Evolutionary conservation across 208 protist species (phyloP).

Genomic region (Acanthamoeba royreba): DNA sequence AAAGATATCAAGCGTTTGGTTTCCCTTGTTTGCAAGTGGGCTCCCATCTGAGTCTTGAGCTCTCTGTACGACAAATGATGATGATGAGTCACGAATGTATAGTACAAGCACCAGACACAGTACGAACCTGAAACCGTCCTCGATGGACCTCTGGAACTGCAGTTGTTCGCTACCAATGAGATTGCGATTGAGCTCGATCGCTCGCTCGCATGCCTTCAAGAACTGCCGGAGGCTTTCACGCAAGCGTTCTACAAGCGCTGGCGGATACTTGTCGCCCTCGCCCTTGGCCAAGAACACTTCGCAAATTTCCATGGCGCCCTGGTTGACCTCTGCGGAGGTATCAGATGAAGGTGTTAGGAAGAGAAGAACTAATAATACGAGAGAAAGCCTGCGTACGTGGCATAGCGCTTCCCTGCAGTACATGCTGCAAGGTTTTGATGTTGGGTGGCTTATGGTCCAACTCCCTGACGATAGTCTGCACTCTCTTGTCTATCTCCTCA

Average conservation of each 20-base stretch:
- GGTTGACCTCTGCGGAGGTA: not conserved
- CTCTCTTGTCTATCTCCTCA: slow-evolving; percentile 42
- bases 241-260: not conserved
- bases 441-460: slow-evolving; percentile 28
- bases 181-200: not conserved
- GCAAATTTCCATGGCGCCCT: slow-evolving; percentile 40
- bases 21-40: not conserved
- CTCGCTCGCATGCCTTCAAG: slow-evolving; percentile 1
- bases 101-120: not conserved
- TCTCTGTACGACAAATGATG: not conserved
- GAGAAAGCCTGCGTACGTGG: not conserved
- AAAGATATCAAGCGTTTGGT: not conserved
- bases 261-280: slow-evolving; percentile 34
- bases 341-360: not conserved
- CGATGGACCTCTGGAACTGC: not conserved
- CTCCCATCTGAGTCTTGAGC: not conserved
- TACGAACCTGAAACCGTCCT: slow-evolving; percentile 10
- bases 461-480: not conserved
- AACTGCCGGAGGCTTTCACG: slow-evolving; percentile 37
- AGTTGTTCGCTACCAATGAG: not conserved
- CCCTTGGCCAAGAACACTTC: slow-evolving; percentile 23
- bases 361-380: not conserved
- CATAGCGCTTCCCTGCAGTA: slow-evolving; percentile 15
- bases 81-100: not conserved
- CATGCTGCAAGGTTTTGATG: slow-evolving; percentile 47